Evolutionary conservation across 108 stramenopile species (phyloP).

Genomic region (Skeletonema menzelii): DNA sequence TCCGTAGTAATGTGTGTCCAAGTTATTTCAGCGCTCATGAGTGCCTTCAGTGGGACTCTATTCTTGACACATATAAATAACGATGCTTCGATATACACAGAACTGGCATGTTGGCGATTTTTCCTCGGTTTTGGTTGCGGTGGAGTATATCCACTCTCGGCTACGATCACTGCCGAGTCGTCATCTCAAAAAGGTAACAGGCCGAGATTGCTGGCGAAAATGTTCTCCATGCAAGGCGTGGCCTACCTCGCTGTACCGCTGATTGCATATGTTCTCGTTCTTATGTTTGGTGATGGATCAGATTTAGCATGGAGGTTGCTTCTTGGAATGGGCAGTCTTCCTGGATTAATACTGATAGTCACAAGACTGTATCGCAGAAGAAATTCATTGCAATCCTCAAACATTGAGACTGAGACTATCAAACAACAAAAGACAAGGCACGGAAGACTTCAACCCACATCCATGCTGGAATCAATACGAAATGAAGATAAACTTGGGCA

Average conservation of each 20-base stretch:
- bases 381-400: neutral
- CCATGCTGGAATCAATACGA: conserved; percentile 31
- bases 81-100: conserved; percentile 9
- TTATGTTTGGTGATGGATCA: conserved; percentile 44
- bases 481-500: conserved; percentile 60
- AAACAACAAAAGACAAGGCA: neutral
- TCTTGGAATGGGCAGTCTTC: conserved; percentile 73
- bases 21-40: conserved; percentile 44
- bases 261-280: conserved; percentile 49
- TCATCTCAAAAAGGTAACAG: conserved; percentile 16
- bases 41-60: conserved; percentile 20
- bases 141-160: conserved; percentile 89
- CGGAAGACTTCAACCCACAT: conserved; percentile 30
- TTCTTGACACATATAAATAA: neutral
- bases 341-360: conserved; percentile 57
- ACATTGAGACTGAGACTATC: neutral
- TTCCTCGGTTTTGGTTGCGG: conserved; percentile 83
- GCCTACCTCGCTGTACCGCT: conserved; percentile 73
- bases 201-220: conserved; percentile 66
- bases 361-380: conserved; percentile 33
- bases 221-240: conserved; percentile 81
- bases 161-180: conserved; percentile 75
- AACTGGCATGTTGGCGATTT: conserved; percentile 69
- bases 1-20: conserved; percentile 53
- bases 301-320: conserved; percentile 74